A percentile compares a stretch with the other conserved stretches of the same genome.
phyloP scores from a whole-genome alignment of 768 basidiomycete genomes.

The Xanthoconium purpureum region DNA sequence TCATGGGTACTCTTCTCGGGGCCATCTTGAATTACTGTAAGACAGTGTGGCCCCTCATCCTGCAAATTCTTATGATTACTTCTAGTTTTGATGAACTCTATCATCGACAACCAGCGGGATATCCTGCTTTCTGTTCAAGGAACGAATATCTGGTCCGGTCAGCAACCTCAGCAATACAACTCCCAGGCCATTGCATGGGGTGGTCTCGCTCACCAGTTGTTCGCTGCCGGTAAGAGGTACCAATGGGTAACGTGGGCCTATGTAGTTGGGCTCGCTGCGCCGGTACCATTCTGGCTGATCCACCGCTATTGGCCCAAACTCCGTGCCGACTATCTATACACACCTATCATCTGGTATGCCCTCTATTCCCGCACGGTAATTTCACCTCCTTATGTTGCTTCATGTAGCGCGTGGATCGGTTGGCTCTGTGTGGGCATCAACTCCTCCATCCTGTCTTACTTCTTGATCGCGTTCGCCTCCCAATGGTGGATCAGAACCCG shows the following conservation, averaged over 20 bases:
- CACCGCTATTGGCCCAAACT: constrained; percentile 37
- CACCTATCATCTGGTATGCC: constrained; percentile 27
- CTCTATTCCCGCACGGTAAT: neutral
- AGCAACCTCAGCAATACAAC: constrained; percentile 30
- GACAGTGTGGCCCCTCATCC: neutral
- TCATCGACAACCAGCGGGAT: constrained; percentile 48
- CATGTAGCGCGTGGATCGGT: constrained; percentile 18
- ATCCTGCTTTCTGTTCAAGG: constrained; percentile 55
- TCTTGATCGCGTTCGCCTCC: constrained; percentile 29
- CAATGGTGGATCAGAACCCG: constrained; percentile 40
- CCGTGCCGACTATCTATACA: constrained; percentile 26
- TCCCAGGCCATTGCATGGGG: constrained; percentile 40
- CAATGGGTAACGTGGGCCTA: constrained; percentile 42
- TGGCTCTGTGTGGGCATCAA: constrained; percentile 27
- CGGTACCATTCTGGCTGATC: constrained; percentile 41
- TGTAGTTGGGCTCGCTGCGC: constrained; percentile 32
- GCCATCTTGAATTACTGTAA: constrained; percentile 44
- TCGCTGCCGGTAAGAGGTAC: constrained; percentile 31
- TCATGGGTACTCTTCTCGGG: constrained; percentile 52
- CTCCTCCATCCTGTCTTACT: constrained; percentile 19
- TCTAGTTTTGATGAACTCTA: constrained; percentile 57
- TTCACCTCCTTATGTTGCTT: neutral
- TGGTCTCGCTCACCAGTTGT: constrained; percentile 36
- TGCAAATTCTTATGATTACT: constrained; percentile 9
- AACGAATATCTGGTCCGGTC: constrained; percentile 38